phyloP scores from a whole-genome alignment of 768 basidiomycete species.

The Gloeophyllum trabeum region DNA sequence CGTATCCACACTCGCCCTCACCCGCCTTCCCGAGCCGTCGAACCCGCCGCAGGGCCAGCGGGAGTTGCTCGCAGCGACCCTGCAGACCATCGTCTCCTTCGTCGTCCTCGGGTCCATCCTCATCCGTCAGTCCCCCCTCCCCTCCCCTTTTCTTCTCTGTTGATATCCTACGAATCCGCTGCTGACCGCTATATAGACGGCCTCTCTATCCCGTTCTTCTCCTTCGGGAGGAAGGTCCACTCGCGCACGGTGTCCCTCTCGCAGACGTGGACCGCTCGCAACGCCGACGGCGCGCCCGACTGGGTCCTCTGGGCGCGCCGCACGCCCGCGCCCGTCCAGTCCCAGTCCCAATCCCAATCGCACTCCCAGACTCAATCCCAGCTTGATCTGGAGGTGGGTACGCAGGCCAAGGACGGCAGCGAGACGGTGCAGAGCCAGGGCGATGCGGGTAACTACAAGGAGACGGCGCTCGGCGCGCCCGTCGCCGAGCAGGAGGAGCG shows the following conservation, averaged over 20 bases:
- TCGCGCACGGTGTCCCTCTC: constrained; percentile 36
- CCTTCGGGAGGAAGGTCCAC: constrained; percentile 32
- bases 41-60: constrained; percentile 54
- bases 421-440: too few relatives aligned
- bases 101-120: constrained; percentile 81
- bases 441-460: too few relatives aligned
- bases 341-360: not conserved
- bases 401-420: too few relatives aligned
- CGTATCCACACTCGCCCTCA: constrained; percentile 64
- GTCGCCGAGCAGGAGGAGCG: too few relatives aligned
- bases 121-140: constrained; percentile 45
- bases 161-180: constrained; percentile 2
- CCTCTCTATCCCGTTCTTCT: constrained; percentile 61
- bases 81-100: constrained; percentile 83
- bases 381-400: too few relatives aligned
- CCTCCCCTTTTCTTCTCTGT: not conserved
- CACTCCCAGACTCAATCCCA: not conserved
- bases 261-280: constrained; percentile 27
- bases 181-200: constrained; percentile 33
- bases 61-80: constrained; percentile 58
- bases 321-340: constrained; percentile 6
- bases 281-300: constrained; percentile 22
- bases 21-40: constrained; percentile 43
- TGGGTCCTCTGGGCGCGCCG: constrained; percentile 30
- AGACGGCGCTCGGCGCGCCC: too few relatives aligned